Conservation (phyloP, 148 eudicot species). For the Rhododendron griersonianum region DNA sequence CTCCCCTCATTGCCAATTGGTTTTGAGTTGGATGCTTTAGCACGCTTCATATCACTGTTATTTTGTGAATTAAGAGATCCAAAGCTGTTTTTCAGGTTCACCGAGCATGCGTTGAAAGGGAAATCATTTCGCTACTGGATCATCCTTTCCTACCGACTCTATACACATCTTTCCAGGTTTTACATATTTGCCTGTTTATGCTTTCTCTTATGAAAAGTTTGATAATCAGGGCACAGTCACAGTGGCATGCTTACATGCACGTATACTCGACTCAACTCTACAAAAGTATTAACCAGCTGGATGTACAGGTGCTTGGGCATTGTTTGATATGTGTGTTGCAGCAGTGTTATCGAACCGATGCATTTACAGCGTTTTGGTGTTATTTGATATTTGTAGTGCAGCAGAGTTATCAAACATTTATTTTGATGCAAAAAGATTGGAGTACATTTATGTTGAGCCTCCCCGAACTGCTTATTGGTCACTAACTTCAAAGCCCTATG, state of each 20-base stretch:
- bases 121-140: slow-evolving; percentile 76
- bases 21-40: background rate
- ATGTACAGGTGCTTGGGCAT: background rate
- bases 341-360: background rate
- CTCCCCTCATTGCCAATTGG: background rate
- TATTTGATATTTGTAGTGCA: background rate
- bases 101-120: slow-evolving; percentile 96
- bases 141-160: slow-evolving; percentile 94
- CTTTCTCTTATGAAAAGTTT: background rate
- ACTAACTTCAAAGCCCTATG: background rate
- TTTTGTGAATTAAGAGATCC: background rate
- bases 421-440: background rate
- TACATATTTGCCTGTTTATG: slow-evolving; percentile 1
- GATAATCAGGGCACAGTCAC: background rate
- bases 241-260: background rate
- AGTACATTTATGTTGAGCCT: background rate
- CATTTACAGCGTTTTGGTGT: background rate
- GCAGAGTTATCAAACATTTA: background rate
- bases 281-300: background rate
- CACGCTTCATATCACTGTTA: background rate
- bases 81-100: slow-evolving; percentile 68
- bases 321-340: background rate
- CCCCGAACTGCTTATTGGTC: background rate
- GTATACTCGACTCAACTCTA: background rate
- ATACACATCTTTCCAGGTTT: slow-evolving; percentile 92